phyloP scores from a whole-genome alignment of 1,284 basidiomycete species.

The Marasmius tenuissimus region DNA sequence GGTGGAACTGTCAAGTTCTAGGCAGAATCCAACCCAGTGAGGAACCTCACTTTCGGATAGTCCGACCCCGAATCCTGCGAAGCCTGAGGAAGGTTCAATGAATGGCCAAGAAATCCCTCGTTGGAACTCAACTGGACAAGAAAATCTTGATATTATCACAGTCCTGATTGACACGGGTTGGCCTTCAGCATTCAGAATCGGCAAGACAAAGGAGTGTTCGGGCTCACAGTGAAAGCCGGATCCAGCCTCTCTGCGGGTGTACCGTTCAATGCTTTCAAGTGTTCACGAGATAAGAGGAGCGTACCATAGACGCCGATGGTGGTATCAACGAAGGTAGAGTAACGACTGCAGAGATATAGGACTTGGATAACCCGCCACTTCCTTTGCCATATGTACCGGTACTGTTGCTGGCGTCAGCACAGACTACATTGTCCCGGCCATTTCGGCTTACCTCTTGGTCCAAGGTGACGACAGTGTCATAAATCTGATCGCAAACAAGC shows the following conservation, averaged over 20 bases:
- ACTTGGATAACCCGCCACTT: not conserved
- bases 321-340: not conserved
- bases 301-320: not conserved
- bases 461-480: not conserved
- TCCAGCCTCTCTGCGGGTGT: not conserved
- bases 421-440: not conserved
- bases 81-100: not conserved
- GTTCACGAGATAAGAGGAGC: not conserved
- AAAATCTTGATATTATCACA: not conserved
- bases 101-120: not conserved
- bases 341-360: not conserved
- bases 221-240: not conserved
- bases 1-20: not conserved
- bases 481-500: not conserved
- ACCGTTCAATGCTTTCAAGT: not conserved
- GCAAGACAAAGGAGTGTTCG: not conserved
- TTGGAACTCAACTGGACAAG: not conserved
- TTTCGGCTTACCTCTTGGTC: not conserved
- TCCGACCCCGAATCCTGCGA: not conserved
- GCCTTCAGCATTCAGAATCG: not conserved
- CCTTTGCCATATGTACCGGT: not conserved
- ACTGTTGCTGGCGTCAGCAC: not conserved
- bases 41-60: not conserved
- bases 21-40: too few relatives aligned
- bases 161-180: too few relatives aligned